These are phyloP conservation scores for Pseudogymnoascus sp. DNA, from an alignment of 2,329 filamentous ascomycete species.

Conservation along the genomic window DNA sequence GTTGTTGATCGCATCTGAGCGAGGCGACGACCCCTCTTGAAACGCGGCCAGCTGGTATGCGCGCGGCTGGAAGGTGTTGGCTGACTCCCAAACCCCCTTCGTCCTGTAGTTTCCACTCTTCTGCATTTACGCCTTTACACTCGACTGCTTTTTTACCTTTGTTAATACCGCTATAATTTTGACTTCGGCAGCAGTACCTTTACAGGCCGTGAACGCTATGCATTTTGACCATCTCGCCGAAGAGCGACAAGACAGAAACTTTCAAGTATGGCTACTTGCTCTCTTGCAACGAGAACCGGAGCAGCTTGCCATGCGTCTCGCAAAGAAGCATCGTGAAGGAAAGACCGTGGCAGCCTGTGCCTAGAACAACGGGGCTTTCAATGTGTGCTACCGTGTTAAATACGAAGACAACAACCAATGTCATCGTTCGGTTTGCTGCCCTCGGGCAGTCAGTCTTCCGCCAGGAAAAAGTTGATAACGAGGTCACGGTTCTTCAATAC, in stretches of 20 bases:
- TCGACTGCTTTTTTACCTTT: neutral
- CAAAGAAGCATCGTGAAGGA: neutral
- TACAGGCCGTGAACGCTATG: no score
- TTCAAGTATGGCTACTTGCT: neutral
- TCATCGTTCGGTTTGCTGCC: constrained; percentile 26
- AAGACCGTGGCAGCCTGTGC: neutral
- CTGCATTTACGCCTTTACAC: neutral
- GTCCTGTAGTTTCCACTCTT: neutral
- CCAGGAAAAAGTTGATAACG: constrained; percentile 27
- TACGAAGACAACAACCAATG: constrained; percentile 22
- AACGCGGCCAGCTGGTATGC: neutral
- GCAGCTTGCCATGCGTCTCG: neutral
- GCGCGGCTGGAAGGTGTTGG: neutral
- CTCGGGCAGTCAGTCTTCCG: constrained; percentile 25
- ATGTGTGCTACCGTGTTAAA: constrained; percentile 28
- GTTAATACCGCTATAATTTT: no score
- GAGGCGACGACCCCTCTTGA: neutral
- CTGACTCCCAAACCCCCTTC: neutral
- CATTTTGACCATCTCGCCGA: neutral
- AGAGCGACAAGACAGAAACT: neutral
- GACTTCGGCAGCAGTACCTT: no score
- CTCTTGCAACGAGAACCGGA: neutral
- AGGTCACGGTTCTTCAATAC: constrained; percentile 25
- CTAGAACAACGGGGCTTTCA: constrained; percentile 26
- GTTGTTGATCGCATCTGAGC: neutral